Evolutionary conservation across 805 yeast species (phyloP).

Genomic region (Wickerhamiella azyma): DNA sequence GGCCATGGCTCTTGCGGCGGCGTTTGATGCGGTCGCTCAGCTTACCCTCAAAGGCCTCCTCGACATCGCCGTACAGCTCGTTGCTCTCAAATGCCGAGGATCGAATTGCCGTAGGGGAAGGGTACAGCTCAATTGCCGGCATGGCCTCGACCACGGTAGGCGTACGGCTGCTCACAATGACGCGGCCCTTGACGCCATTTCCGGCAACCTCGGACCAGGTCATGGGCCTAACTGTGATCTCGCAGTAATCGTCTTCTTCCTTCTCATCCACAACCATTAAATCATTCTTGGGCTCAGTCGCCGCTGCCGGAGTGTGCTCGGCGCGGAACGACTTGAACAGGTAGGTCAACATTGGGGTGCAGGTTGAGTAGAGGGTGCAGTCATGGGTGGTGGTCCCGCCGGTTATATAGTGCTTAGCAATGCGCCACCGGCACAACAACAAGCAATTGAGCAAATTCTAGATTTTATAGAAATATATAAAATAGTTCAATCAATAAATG

Average conservation of each 20-base stretch:
- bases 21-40: conserved; percentile 7
- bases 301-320: not conserved
- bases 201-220: conserved; percentile 42
- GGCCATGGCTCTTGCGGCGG: conserved; percentile 8
- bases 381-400: not conserved
- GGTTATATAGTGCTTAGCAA: conserved; percentile 1
- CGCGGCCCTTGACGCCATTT: conserved; percentile 9
- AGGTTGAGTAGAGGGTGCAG: too few relatives aligned
- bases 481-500: too few relatives aligned
- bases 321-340: not conserved
- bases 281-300: conserved; percentile 2
- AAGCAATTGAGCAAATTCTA: too few relatives aligned
- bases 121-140: not conserved
- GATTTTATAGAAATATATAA: too few relatives aligned
- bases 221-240: conserved; percentile 33
- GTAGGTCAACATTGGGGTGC: not conserved
- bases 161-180: not conserved
- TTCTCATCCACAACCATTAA: conserved; percentile 14
- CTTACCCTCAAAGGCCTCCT: conserved; percentile 1
- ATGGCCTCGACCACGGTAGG: not conserved
- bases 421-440: not conserved
- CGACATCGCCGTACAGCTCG: conserved; percentile 11
- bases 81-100: conserved; percentile 1
- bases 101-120: not conserved
- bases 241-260: conserved; percentile 31